phyloP scores from a whole-genome alignment of 495 filamentous ascomycete species.

The Astrothelium macrocarpum region DNA sequence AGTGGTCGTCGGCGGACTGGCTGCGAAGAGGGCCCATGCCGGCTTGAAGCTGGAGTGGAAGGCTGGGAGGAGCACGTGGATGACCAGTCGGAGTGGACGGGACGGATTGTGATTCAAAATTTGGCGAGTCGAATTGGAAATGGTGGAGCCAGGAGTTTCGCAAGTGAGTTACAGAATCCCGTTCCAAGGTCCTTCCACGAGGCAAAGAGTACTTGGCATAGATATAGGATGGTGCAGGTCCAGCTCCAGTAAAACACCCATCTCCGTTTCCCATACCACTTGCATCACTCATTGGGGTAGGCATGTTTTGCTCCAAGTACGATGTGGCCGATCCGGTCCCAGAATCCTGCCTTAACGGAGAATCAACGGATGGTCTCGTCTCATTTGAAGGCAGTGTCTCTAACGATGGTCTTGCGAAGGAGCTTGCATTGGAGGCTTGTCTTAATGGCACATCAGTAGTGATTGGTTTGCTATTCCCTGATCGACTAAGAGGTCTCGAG shows the following conservation, averaged over 20 bases:
- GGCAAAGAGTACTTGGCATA: constrained; percentile 78
- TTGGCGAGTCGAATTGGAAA: constrained; percentile 43
- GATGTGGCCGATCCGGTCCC: constrained; percentile 33
- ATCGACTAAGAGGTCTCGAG: constrained; percentile 77
- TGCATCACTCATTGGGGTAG: constrained; percentile 34
- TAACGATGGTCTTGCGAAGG: constrained; percentile 14
- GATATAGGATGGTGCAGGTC: constrained; percentile 59
- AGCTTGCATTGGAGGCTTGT: constrained; percentile 9
- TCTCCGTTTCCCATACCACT: not conserved
- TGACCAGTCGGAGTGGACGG: constrained; percentile 1
- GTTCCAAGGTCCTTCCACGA: constrained; percentile 64
- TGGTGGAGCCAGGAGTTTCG: constrained; percentile 50
- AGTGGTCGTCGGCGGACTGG: constrained; percentile 5
- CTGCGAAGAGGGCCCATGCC: not conserved
- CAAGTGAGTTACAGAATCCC: constrained; percentile 53
- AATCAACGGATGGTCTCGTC: constrained; percentile 31
- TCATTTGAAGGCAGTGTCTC: constrained; percentile 15
- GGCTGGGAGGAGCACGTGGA: not conserved
- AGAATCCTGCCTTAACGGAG: constrained; percentile 35
- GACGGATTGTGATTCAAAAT: constrained; percentile 29
- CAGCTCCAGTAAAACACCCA: not conserved
- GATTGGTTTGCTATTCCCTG: constrained; percentile 21
- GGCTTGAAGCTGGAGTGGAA: not conserved
- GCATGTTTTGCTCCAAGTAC: constrained; percentile 48
- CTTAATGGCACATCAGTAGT: constrained; percentile 14